A percentile compares a stretch with the other conserved stretches of the same genome.
These are phyloP conservation scores for Colletotrichum sojae DNA, from an alignment of 2,329 filamentous ascomycete genomes.

Conservation along the genomic window DNA sequence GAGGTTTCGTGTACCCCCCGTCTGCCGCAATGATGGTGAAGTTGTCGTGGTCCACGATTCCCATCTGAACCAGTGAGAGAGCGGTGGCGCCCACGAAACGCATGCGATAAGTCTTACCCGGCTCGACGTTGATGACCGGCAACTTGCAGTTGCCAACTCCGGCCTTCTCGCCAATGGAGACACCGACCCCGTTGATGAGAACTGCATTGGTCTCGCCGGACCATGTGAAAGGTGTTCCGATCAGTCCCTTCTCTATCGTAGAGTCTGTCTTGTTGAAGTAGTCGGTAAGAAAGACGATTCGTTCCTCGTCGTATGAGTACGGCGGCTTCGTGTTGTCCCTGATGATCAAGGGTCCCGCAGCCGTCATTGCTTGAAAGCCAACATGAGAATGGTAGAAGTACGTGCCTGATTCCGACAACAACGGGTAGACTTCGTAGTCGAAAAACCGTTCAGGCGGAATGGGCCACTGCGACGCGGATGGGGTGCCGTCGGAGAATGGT, in stretches of 20 bases:
- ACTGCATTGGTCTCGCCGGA: constrained; percentile 71
- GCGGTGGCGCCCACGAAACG: constrained; percentile 71
- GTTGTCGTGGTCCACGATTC: constrained; percentile 69
- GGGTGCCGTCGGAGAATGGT: constrained; percentile 75
- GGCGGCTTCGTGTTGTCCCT: constrained; percentile 62
- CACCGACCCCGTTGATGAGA: constrained; percentile 68
- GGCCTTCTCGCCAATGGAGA: constrained; percentile 42
- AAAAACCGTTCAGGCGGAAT: constrained; percentile 74
- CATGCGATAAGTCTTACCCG: constrained; percentile 72
- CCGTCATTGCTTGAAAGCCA: constrained; percentile 72
- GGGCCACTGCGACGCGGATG: constrained; percentile 74
- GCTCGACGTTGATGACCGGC: constrained; percentile 70
- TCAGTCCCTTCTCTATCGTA: constrained; percentile 64
- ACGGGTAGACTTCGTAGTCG: constrained; percentile 74
- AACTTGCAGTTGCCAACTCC: constrained; percentile 54
- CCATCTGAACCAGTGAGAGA: constrained; percentile 67
- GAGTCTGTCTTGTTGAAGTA: constrained; percentile 69
- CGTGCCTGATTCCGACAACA: constrained; percentile 68
- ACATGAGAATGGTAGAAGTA: constrained; percentile 80
- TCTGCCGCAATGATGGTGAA: constrained; percentile 74
- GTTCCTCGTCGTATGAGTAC: constrained; percentile 74
- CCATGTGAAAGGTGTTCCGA: constrained; percentile 66
- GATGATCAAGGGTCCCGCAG: constrained; percentile 71
- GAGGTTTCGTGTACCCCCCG: constrained; percentile 65
- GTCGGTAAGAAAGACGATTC: constrained; percentile 69